These are phyloP conservation scores for Macrocybe gigantea DNA, from an alignment of 768 basidiomycete genomes.

Conservation along the genomic window DNA sequence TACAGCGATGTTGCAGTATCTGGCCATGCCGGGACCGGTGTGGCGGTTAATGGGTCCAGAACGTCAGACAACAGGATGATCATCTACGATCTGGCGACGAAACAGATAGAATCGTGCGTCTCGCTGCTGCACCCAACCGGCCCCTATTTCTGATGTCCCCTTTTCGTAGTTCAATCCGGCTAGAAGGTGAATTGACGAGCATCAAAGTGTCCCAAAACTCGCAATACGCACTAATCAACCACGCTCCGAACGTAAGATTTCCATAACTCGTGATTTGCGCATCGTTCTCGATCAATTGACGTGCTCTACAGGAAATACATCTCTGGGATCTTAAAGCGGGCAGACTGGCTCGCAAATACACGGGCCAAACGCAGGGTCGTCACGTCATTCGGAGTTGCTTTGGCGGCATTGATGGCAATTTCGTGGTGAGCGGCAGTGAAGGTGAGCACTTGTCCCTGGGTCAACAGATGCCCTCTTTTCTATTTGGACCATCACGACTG, in stretches of 20 bases:
- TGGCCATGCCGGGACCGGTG: slow-evolving; percentile 9
- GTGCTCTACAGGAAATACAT: slow-evolving; percentile 69
- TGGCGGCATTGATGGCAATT: slow-evolving; percentile 83
- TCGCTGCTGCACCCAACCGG: slow-evolving; percentile 4
- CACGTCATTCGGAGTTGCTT: slow-evolving; percentile 93
- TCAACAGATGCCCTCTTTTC: background rate
- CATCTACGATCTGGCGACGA: slow-evolving; percentile 69
- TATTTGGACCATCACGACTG: slow-evolving; percentile 7
- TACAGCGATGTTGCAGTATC: slow-evolving; percentile 7
- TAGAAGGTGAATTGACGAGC: slow-evolving; percentile 82
- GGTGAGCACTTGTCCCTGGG: slow-evolving; percentile 41
- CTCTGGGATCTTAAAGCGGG: slow-evolving; percentile 76
- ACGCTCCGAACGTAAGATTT: slow-evolving; percentile 73
- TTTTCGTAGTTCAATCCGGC: slow-evolving; percentile 46
- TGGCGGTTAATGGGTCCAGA: slow-evolving; percentile 25
- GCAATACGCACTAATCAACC: slow-evolving; percentile 80
- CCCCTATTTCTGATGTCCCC: slow-evolving; percentile 2
- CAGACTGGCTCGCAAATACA: slow-evolving; percentile 71
- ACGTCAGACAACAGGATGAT: slow-evolving; percentile 59
- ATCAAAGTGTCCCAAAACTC: slow-evolving; percentile 85
- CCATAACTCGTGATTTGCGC: slow-evolving; percentile 1
- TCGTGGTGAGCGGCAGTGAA: slow-evolving; percentile 93
- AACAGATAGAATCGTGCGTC: slow-evolving; percentile 63
- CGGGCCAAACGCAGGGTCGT: slow-evolving; percentile 77
- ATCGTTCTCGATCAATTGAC: slow-evolving; percentile 7